A percentile compares a stretch with the other conserved stretches of the same genome.
phyloP scores from a whole-genome alignment of 257 asterid genomes.

The Ilex asprella region DNA sequence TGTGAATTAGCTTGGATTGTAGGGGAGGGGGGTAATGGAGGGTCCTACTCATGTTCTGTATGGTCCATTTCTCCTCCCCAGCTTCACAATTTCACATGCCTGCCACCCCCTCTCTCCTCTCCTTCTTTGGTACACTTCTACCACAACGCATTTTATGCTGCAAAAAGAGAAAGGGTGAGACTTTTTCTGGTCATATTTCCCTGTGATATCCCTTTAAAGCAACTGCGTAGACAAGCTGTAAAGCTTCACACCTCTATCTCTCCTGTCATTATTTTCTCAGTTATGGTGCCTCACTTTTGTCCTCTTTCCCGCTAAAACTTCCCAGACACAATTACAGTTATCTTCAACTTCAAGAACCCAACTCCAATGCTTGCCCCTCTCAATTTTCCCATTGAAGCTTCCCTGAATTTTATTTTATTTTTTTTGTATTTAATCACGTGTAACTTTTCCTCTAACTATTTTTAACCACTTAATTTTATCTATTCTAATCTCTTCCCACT shows the following conservation, averaged over 20 bases:
- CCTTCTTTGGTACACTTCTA: background rate
- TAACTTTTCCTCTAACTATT: too few relatives aligned
- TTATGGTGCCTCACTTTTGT: background rate
- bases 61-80: slow-evolving; percentile 9
- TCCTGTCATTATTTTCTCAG: slow-evolving; percentile 7
- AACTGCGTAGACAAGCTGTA: slow-evolving; percentile 20
- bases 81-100: slow-evolving; percentile 12
- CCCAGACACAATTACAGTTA: background rate
- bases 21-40: background rate
- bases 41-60: slow-evolving; percentile 2
- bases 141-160: slow-evolving; percentile 6
- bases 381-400: background rate
- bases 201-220: slow-evolving; percentile 18
- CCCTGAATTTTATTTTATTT: background rate
- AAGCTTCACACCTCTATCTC: slow-evolving; percentile 17
- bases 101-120: background rate
- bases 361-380: background rate
- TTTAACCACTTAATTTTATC: too few relatives aligned
- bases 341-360: too few relatives aligned
- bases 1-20: too few relatives aligned
- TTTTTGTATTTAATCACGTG: too few relatives aligned
- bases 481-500: too few relatives aligned
- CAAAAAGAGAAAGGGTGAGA: slow-evolving; percentile 8
- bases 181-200: slow-evolving; percentile 11
- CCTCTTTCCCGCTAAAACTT: slow-evolving; percentile 15